A percentile compares a stretch with the other conserved stretches of the same genome.
Conservation (phyloP, 2,329 filamentous ascomycete genomes). For the Emmonsiellopsis sp. region DNA sequence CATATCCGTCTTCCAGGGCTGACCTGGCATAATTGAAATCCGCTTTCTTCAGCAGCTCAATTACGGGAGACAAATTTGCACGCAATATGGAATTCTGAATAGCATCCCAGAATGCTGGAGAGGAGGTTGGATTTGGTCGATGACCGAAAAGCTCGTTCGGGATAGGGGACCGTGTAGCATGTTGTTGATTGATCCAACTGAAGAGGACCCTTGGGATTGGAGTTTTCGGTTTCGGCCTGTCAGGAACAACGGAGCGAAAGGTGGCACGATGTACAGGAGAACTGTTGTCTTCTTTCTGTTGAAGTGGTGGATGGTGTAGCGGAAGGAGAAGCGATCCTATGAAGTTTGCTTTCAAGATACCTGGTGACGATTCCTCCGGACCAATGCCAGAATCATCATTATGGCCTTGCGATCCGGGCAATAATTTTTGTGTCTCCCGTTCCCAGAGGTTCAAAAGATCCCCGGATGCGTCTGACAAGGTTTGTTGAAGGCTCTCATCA, state of each 20-base stretch:
- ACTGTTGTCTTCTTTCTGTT: conserved; percentile 14
- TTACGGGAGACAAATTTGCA: conserved; percentile 59
- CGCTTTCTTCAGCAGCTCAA: conserved; percentile 60
- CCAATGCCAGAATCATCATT: conserved; percentile 52
- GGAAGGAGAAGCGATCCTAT: conserved; percentile 69
- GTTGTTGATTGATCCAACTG: conserved; percentile 69
- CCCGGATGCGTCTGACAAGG: conserved; percentile 25
- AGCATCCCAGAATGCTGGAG: conserved; percentile 74
- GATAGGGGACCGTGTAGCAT: conserved; percentile 62
- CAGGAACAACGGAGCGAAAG: conserved; percentile 21
- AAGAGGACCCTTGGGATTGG: conserved; percentile 69
- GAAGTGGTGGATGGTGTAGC: conserved; percentile 59
- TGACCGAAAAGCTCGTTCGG: conserved; percentile 54
- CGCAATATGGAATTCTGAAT: conserved; percentile 66
- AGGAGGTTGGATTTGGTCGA: conserved; percentile 64
- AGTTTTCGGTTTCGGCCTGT: conserved; percentile 18
- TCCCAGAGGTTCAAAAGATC: conserved; percentile 28
- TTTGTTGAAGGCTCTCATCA: conserved; percentile 20
- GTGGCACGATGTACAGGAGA: conserved; percentile 16
- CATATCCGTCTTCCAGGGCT: conserved; percentile 51
- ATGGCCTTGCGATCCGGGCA: conserved; percentile 30
- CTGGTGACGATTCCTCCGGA: conserved; percentile 50
- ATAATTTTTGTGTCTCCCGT: conserved; percentile 19
- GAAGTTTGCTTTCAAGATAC: conserved; percentile 67
- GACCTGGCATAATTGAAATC: conserved; percentile 69